phyloP scores from a whole-genome alignment of 1,284 basidiomycete genomes.

The Coriolopsis trogii region DNA sequence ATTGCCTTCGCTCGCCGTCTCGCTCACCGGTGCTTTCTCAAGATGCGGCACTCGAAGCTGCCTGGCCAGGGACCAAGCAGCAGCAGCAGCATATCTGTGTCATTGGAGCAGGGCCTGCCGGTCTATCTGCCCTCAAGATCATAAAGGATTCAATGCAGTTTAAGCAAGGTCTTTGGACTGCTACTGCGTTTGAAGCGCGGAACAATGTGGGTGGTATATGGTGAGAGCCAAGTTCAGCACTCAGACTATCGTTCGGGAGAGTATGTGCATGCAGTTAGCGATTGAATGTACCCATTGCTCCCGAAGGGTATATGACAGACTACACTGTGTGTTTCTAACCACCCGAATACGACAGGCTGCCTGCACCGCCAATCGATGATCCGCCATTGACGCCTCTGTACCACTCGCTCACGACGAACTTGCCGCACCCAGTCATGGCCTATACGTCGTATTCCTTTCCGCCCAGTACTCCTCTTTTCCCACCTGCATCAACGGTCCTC shows the following conservation, averaged over 20 bases:
- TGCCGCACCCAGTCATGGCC: constrained; percentile 76
- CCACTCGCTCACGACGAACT: constrained; percentile 73
- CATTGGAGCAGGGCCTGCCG: constrained; percentile 69
- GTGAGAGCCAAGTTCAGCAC: constrained; percentile 39
- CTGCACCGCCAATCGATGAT: constrained; percentile 48
- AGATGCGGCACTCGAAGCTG: constrained; percentile 17
- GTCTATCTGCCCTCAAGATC: constrained; percentile 66
- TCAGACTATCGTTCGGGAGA: no score
- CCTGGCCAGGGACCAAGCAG: constrained; percentile 1
- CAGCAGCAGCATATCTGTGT: constrained; percentile 51
- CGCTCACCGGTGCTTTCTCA: background rate
- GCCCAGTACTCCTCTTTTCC: constrained; percentile 70
- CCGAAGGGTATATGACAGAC: no score
- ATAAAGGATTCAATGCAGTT: constrained; percentile 57
- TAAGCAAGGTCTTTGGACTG: constrained; percentile 57
- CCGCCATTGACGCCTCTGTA: constrained; percentile 73
- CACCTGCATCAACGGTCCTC: constrained; percentile 55
- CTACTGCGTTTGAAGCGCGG: constrained; percentile 61
- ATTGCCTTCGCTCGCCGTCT: background rate
- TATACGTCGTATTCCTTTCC: constrained; percentile 65
- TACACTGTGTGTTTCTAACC: no score
- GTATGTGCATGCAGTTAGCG: no score
- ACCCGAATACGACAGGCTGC: constrained; percentile 51
- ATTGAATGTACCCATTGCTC: no score
- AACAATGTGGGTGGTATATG: constrained; percentile 72